phyloP scores from a whole-genome alignment of 176 grass and related monocot species.

The Echinochloa phyllopogon region DNA sequence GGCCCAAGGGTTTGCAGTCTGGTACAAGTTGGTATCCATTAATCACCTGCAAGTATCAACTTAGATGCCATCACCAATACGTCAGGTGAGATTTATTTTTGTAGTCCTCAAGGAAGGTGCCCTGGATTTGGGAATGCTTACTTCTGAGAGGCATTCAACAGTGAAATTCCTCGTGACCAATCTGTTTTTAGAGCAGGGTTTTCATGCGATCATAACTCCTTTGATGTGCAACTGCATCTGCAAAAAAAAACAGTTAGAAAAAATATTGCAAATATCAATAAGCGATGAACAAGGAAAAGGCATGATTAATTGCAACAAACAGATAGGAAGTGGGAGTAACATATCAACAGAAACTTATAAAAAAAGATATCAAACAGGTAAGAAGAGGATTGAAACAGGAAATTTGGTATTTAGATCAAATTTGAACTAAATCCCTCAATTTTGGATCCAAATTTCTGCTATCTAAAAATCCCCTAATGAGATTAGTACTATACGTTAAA shows the following conservation, averaged over 20 bases:
- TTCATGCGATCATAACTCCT: not conserved
- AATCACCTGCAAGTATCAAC: constrained; percentile 9
- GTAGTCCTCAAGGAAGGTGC: not conserved
- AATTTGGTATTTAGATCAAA: not conserved
- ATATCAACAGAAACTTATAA: not conserved
- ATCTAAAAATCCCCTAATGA: not conserved
- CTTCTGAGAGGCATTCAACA: not conserved
- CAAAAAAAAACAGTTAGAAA: not conserved
- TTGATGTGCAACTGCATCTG: constrained; percentile 12
- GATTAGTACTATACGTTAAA: not conserved
- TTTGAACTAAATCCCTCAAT: not conserved
- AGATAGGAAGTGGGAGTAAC: not conserved
- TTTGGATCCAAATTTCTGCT: not conserved
- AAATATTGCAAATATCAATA: not conserved
- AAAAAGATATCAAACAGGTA: not conserved
- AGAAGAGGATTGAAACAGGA: not conserved
- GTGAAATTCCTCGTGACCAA: not conserved
- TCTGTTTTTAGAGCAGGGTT: not conserved
- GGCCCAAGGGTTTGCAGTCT: not conserved
- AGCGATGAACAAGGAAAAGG: not conserved
- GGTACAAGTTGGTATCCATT: not conserved
- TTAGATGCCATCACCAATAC: not conserved
- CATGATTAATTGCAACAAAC: not conserved
- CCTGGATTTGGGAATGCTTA: not conserved
- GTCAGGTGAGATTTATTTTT: not conserved